Evolutionary conservation across 371 early-diverging fungal species (phyloP), one percentile per base, ranked within the genome.

Genomic region (Mortierella sp.): DNA sequence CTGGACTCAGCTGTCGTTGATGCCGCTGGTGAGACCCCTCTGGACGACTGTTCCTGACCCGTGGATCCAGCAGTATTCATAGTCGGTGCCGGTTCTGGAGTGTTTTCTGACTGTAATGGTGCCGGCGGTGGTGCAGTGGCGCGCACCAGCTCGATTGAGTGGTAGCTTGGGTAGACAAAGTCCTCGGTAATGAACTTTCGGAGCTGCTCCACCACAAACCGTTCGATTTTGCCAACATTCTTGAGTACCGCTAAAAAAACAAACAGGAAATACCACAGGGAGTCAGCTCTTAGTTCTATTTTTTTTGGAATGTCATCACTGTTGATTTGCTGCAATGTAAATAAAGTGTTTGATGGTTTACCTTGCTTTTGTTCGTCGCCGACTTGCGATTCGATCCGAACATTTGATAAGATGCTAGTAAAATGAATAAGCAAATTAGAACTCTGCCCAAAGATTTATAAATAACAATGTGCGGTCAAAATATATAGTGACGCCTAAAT

Each of bases 201-300:
- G 48, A 98, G 87, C 80, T 96, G 96, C 73, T 96, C 95, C 14
- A 97, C 91, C 61, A 97, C 93, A 86, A 98, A 98, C 66, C 88
- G 87, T 79, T 97, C 98, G 44, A 98, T 94, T 81, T 96, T 95
- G 64, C 95, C 95, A 13, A 97, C 97, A 79, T 98, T 98, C 79
- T 97, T 97, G 58, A 98, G 86, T 0, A 97, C 95, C 86, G 79
- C 77, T 75, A 77, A 63, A 53, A 22, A 41, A 26, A 31, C 53
- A 63, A 70, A 47, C 63, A 47, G 41, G 45, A 64, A 71, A n/a
- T 37, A 61, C 22, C 37, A 61, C 22, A 34, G 9, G 45, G 1
- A 31, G 65, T 26, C 19, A 61, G 37, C 61, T 37, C 61, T 19
- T 61, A 22, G 9, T 8, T 22, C 34, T 34, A 34, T 34, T 19